Evolutionary conservation across 768 basidiomycete species (phyloP).

Genomic region (Leccinum boreale): DNA sequence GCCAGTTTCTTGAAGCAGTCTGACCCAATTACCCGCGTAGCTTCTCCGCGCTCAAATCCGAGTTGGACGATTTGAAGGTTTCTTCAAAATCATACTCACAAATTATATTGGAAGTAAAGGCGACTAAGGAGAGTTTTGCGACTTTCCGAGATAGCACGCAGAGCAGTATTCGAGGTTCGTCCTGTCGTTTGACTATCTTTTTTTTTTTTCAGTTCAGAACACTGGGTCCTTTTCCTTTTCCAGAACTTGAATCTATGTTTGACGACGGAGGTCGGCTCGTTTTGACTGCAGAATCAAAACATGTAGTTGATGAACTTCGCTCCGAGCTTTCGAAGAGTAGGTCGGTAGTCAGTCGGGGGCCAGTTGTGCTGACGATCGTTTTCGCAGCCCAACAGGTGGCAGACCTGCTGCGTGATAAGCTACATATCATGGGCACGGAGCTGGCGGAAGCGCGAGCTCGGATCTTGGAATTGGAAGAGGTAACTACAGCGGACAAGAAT

Average conservation of each 20-base stretch:
- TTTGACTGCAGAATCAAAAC: constrained; percentile 24
- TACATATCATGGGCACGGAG: constrained; percentile 40
- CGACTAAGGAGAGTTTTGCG: constrained; percentile 23
- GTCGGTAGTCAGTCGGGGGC: constrained; percentile 2
- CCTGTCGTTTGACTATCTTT: neutral
- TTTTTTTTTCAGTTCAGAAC: neutral
- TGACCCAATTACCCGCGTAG: constrained; percentile 16
- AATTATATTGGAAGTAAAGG: constrained; percentile 23
- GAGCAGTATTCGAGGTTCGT: constrained; percentile 28
- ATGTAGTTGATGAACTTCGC: constrained; percentile 32
- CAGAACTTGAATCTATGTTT: constrained; percentile 30
- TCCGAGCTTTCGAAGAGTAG: constrained; percentile 35
- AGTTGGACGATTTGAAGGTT: constrained; percentile 27
- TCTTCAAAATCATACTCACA: constrained; percentile 21
- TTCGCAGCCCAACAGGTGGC: constrained; percentile 45
- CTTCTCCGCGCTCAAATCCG: constrained; percentile 28
- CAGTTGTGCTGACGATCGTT: constrained; percentile 2
- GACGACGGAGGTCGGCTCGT: constrained; percentile 27
- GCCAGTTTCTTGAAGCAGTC: neutral
- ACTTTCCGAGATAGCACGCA: constrained; percentile 21
- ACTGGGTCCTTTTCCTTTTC: neutral
- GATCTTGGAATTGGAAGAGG: constrained; percentile 36
- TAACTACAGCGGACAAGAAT: constrained; percentile 19
- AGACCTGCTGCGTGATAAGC: constrained; percentile 46
- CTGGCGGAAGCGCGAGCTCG: constrained; percentile 41